Evolutionary conservation across 169 alveolate genomes (phyloP).

Genomic region (Cytauxzoon felis): DNA sequence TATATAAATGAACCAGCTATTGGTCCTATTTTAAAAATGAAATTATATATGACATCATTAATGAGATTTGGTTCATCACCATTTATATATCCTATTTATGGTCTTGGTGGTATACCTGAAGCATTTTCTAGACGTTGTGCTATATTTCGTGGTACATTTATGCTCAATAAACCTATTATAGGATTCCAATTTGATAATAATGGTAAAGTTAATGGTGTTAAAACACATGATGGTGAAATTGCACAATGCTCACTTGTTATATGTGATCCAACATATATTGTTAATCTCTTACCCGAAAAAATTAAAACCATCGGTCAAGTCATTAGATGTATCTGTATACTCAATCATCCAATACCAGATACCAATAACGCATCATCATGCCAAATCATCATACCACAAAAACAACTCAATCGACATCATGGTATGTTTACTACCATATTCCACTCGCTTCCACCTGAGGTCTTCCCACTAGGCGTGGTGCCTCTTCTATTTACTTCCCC

Average conservation of each 20-base stretch:
- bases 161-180: constrained; percentile 90
- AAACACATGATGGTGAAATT: constrained; percentile 84
- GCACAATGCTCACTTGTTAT: constrained; percentile 90
- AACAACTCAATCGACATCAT: constrained; percentile 87
- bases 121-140: constrained; percentile 94
- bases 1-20: constrained; percentile 86
- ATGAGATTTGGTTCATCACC: constrained; percentile 96
- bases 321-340: constrained; percentile 89
- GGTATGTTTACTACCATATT: constrained; percentile 42
- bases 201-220: constrained; percentile 89
- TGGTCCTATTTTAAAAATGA: constrained; percentile 86
- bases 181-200: constrained; percentile 85
- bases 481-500: too few relatives aligned
- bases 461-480: too few relatives aligned
- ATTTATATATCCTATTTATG: constrained; percentile 96
- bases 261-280: constrained; percentile 92
- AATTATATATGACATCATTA: constrained; percentile 90
- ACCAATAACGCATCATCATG: constrained; percentile 91
- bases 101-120: constrained; percentile 97
- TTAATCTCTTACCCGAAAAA: constrained; percentile 63
- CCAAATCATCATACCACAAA: constrained; percentile 93
- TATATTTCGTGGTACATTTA: constrained; percentile 95
- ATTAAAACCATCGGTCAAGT: constrained; percentile 72
- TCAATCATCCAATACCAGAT: constrained; percentile 92
- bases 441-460: too few relatives aligned